phyloP scores from a whole-genome alignment of 257 asterid species.

The Voacanga thouarsii region DNA sequence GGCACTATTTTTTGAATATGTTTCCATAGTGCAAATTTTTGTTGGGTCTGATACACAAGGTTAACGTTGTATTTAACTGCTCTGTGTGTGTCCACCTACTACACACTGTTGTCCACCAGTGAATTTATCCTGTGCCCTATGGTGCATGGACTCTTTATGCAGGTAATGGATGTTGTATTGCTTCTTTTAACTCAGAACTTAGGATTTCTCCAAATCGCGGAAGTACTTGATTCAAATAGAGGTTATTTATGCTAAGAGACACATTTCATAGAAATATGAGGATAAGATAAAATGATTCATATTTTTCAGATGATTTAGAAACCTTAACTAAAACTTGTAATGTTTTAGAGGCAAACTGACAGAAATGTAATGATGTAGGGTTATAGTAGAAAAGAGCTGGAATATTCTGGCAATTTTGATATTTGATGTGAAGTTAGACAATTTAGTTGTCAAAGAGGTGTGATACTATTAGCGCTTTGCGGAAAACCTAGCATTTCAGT shows the following conservation, averaged over 20 bases:
- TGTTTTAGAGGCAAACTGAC: background rate
- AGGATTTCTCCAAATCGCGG: background rate
- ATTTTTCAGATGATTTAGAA: background rate
- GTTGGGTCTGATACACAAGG: background rate
- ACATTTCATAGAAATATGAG: background rate
- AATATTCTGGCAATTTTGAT: background rate
- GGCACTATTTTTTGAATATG: background rate
- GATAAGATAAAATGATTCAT: background rate
- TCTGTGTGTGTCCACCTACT: background rate
- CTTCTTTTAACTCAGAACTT: background rate
- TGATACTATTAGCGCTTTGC: background rate
- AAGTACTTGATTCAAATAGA: background rate
- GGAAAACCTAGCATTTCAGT: background rate
- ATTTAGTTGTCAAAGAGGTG: background rate
- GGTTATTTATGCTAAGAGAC: background rate
- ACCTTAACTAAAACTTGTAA: background rate
- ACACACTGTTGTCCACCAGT: background rate
- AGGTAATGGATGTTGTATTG: background rate
- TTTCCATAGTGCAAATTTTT: constrained; percentile 9
- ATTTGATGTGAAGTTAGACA: background rate
- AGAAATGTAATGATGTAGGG: background rate
- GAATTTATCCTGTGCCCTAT: background rate
- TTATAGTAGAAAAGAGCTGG: background rate
- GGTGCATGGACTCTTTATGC: background rate
- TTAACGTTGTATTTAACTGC: background rate